These are phyloP conservation scores for Flaveria floridana DNA, from an alignment of 140 eudicot genomes.

Conservation along the genomic window DNA sequence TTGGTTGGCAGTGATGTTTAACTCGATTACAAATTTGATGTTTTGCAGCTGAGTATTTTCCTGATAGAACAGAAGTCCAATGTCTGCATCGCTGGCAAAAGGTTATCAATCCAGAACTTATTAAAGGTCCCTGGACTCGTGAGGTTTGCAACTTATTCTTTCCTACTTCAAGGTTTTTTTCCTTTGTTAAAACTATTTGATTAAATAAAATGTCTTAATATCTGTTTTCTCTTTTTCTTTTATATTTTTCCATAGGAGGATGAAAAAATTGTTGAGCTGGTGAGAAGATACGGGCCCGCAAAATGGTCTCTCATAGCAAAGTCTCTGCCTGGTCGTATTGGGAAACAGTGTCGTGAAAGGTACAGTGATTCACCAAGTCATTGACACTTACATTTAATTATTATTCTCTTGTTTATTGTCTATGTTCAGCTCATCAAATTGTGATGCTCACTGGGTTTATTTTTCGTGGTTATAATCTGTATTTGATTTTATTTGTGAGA, in stretches of 20 bases:
- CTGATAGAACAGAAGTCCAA: constrained; percentile 93
- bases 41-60: constrained; percentile 83
- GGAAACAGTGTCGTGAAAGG: constrained; percentile 99
- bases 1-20: no score
- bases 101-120: constrained; percentile 94
- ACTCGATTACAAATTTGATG: constrained; percentile 20
- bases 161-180: constrained; percentile 5
- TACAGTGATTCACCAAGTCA: constrained; percentile 28
- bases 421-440: neutral
- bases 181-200: neutral
- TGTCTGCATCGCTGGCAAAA: constrained; percentile 99
- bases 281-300: constrained; percentile 74
- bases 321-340: constrained; percentile 92
- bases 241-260: constrained; percentile 63
- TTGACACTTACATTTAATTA: neutral
- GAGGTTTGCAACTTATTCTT: constrained; percentile 52
- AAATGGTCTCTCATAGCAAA: constrained; percentile 95
- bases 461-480: neutral
- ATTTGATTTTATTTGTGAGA: neutral
- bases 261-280: constrained; percentile 69
- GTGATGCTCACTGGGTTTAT: neutral
- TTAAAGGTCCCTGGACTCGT: constrained; percentile 96
- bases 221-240: neutral
- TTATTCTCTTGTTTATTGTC: neutral
- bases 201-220: neutral